These are phyloP conservation scores for Phaeomoniella chlamydospora DNA, from an alignment of 2,329 filamentous ascomycete species.

Conservation along the genomic window DNA sequence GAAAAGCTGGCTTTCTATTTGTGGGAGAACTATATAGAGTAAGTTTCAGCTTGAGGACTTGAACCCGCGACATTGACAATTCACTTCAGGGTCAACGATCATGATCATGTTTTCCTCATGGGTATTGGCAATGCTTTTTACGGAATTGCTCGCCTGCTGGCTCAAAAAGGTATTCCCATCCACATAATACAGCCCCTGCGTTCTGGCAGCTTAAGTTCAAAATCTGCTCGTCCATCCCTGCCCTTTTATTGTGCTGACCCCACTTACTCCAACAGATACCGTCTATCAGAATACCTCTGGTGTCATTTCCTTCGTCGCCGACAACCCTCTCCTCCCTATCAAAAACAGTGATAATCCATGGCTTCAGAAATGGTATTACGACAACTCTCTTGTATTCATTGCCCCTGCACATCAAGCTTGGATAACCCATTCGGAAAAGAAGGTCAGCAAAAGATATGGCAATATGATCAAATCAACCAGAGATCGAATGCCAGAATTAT, in stretches of 20 bases:
- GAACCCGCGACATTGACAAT: constrained; percentile 5
- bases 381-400: constrained; percentile 68
- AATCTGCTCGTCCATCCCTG: no score
- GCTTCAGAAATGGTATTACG: constrained; percentile 69
- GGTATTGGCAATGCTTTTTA: constrained; percentile 82
- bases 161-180: constrained; percentile 49
- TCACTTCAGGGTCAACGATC: constrained; percentile 43
- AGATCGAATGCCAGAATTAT: constrained; percentile 3
- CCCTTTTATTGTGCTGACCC: constrained; percentile 3
- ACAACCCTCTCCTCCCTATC: constrained; percentile 59
- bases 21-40: constrained; percentile 95
- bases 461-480: constrained; percentile 28
- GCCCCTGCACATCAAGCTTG: constrained; percentile 63
- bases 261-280: constrained; percentile 21
- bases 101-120: constrained; percentile 66
- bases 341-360: constrained; percentile 58
- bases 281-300: constrained; percentile 55
- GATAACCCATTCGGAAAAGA: constrained; percentile 43
- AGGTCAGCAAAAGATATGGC: constrained; percentile 44
- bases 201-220: background rate
- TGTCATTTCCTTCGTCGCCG: constrained; percentile 69
- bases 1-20: constrained; percentile 70
- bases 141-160: constrained; percentile 68
- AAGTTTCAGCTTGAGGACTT: constrained; percentile 10
- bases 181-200: background rate